Base-by-base conservation (phyloP, 345 rosid species). In the Citropsis articulata region DNA sequence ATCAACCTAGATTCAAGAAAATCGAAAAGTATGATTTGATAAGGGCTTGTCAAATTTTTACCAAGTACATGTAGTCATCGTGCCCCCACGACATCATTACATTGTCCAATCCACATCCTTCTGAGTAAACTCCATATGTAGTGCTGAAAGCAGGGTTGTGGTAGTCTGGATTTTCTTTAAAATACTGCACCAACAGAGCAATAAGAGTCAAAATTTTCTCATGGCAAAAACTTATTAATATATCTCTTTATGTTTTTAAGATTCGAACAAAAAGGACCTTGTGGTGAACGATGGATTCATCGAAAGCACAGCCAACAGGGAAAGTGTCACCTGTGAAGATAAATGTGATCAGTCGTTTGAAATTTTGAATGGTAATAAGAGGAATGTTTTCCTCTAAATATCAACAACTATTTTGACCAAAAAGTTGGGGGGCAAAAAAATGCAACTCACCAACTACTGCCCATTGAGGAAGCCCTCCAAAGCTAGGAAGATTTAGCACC, bases 391-490 rank as follows among this genome's bases (percentile, higher is more conserved):
- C 1, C 9, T 9, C 48, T 1, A 9, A 66, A 19, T 21, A 56
- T 56, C 61, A 56, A 56, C 24, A 22, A 56, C 60, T 21, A 7
- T 57, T 57, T 22, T 7, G 24, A 25, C 6, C 25, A 21, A 57
- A 57, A n/a, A 0, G 5, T 33, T 33, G 36, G 6, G 36, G 36
- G 36, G 36, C 6, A 6, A 6, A 5, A 1, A 33, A 3, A 56
- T 38, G 66, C 30, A 31, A 78, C 92, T 87, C 70, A 89, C 97
- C 98, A 35, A 93, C 97, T 40, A 90, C 95, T 76, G 97, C 98
- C 97, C 98, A 94, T 53, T 94, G 98, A 73, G 97, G 95, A 21
- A 93, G 98, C 80, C 72, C 94, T 57, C 98, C 98, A 75, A 94
- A 93, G 78, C 81, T 79, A 7, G 93, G 88, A 67, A 80, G 95